These are phyloP conservation scores for Sphaerobolus stellatus DNA, from an alignment of 1,284 basidiomycete species.

Conservation along the genomic window DNA sequence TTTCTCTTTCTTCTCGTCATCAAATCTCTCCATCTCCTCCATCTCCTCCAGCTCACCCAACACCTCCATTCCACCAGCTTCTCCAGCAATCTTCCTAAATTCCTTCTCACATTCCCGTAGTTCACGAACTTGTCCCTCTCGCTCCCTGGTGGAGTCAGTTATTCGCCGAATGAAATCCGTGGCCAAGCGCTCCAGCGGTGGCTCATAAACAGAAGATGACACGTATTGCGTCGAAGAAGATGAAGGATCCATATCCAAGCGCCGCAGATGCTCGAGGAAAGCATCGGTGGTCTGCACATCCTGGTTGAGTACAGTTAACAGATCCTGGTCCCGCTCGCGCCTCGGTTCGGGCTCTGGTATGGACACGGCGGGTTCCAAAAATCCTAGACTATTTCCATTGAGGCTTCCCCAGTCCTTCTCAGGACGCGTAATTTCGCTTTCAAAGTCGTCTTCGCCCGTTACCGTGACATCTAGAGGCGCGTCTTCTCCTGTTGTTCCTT, in stretches of 20 bases:
- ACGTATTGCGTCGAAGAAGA: slow-evolving; percentile 31
- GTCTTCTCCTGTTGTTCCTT: slow-evolving; percentile 8
- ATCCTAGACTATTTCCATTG: slow-evolving; percentile 25
- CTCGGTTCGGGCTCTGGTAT: slow-evolving; percentile 35
- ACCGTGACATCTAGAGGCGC: slow-evolving; percentile 16
- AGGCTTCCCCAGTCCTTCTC: neutral
- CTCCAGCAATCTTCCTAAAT: slow-evolving; percentile 70
- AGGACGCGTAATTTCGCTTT: slow-evolving; percentile 7
- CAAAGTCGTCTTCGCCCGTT: slow-evolving; percentile 27
- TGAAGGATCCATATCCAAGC: slow-evolving; percentile 57
- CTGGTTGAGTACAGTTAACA: slow-evolving; percentile 67
- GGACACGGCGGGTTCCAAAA: slow-evolving; percentile 47
- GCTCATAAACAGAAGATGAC: slow-evolving; percentile 34
- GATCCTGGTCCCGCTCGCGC: slow-evolving; percentile 48
- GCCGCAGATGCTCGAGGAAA: slow-evolving; percentile 68
- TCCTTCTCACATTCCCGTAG: slow-evolving; percentile 75
- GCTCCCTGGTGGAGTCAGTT: slow-evolving; percentile 69
- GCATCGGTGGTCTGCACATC: slow-evolving; percentile 75
- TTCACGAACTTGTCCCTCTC: slow-evolving; percentile 75
- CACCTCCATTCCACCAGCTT: slow-evolving; percentile 73
- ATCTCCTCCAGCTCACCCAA: slow-evolving; percentile 67
- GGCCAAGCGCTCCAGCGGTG: slow-evolving; percentile 64
- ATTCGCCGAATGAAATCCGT: slow-evolving; percentile 74
- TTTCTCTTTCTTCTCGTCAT: slow-evolving; percentile 33
- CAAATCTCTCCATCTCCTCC: slow-evolving; percentile 46